A percentile compares a stretch with the other conserved stretches of the same genome.
Evolutionary conservation across 2,329 filamentous ascomycete genomes (phyloP).

Genomic region (Metarhizium album): DNA sequence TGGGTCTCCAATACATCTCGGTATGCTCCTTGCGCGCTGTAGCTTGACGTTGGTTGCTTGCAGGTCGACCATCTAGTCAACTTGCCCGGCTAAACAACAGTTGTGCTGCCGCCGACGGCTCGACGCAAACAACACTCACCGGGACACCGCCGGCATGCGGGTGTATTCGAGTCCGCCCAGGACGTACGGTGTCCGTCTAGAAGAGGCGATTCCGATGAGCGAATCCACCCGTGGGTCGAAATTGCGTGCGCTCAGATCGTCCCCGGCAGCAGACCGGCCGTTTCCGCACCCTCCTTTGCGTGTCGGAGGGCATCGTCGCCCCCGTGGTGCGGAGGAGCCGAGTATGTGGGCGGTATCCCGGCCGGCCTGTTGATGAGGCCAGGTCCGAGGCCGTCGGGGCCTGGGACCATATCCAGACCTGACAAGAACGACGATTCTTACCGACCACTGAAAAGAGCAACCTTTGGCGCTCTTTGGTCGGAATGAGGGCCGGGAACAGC

Average conservation of each 20-base stretch:
- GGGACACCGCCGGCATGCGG: slow-evolving; percentile 23
- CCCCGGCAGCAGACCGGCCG: slow-evolving; percentile 17
- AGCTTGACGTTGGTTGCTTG: slow-evolving; percentile 28
- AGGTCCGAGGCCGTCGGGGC: background rate
- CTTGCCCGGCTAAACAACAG: background rate
- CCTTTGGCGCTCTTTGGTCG: no score
- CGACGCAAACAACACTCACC: slow-evolving; percentile 27
- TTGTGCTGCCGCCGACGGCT: slow-evolving; percentile 13
- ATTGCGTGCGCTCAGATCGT: slow-evolving; percentile 19
- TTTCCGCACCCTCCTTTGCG: slow-evolving; percentile 32
- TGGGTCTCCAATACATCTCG: slow-evolving; percentile 9
- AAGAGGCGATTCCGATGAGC: slow-evolving; percentile 31
- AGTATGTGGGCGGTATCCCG: slow-evolving; percentile 31
- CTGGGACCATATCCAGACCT: background rate
- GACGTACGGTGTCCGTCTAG: slow-evolving; percentile 31
- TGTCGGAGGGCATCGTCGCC: slow-evolving; percentile 28
- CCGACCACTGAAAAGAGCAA: no score
- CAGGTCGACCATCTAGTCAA: slow-evolving; percentile 13
- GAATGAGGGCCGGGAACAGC: no score
- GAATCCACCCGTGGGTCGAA: slow-evolving; percentile 22
- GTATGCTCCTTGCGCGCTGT: slow-evolving; percentile 15
- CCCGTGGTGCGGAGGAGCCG: slow-evolving; percentile 25
- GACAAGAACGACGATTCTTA: slow-evolving; percentile 10
- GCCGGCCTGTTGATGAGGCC: slow-evolving; percentile 19
- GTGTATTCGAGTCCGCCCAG: slow-evolving; percentile 22